Percentiles rank a stretch among this genome's conserved stretches.
phyloP scores from a whole-genome alignment of 768 basidiomycete species.

The Coprinopsis sp. region DNA sequence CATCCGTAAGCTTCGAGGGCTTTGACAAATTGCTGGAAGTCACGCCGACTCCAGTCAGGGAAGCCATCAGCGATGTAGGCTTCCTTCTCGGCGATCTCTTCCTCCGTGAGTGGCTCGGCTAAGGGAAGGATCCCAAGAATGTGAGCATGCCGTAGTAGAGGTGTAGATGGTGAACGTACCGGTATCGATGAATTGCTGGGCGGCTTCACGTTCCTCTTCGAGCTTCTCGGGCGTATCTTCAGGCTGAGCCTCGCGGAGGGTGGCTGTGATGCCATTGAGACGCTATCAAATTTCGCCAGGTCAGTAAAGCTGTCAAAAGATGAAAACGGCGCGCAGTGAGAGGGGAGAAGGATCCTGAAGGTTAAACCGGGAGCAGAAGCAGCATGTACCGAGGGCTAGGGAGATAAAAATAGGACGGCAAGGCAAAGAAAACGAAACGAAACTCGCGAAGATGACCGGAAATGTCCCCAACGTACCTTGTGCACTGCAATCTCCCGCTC shows the following conservation, averaged over 20 bases:
- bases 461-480: constrained; percentile 43
- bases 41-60: constrained; percentile 85
- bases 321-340: not conserved
- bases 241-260: constrained; percentile 58
- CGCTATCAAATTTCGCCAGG: too few species aligned
- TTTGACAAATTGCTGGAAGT: constrained; percentile 88
- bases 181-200: constrained; percentile 85
- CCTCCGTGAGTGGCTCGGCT: constrained; percentile 91
- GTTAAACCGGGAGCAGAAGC: too few species aligned
- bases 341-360: not conserved
- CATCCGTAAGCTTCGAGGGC: constrained; percentile 69
- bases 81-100: constrained; percentile 80
- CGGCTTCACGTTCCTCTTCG: constrained; percentile 72
- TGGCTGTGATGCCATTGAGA: constrained; percentile 61
- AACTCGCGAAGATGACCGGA: not conserved
- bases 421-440: not conserved
- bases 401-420: too few species aligned
- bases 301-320: too few species aligned
- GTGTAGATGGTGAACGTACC: constrained; percentile 37
- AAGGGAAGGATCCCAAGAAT: not conserved
- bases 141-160: not conserved
- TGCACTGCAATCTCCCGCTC: constrained; percentile 82
- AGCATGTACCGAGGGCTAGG: too few species aligned
- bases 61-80: constrained; percentile 74
- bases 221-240: constrained; percentile 80